Evolutionary conservation across 2,329 filamentous ascomycete species (phyloP), one percentile per base, ranked within the genome.

Genomic region (Curvularia sp.): DNA sequence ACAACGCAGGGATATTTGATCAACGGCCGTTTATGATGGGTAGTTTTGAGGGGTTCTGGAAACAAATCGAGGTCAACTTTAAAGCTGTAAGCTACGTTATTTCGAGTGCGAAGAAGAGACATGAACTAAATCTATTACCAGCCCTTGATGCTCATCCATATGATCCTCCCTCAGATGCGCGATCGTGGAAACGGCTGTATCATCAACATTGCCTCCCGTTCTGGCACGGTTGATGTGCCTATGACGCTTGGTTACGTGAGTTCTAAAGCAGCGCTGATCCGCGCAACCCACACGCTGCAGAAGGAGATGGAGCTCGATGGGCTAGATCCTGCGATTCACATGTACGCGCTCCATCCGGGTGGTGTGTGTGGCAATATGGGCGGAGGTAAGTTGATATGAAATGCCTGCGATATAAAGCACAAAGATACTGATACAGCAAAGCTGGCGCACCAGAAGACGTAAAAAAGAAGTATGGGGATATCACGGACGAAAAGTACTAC

Each of bases 31-130:
- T 68, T 15, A 52, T 74, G 2, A 74, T 74, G 70, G 62, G 65
- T 5, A 64, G 53, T 0, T 71, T 74, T 44, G 57, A 68, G 2
- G 30, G 28, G 0, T 74, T 74, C 50, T 74, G 71, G 71, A 56
- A 64, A 30, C 68, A 72, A 49, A 72, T 74, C 18, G 71, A 74
- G 49, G 71, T 74, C 30, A 74, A 73, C 35, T 73, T 74, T 51
- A 74, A 74, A 59, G 71, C 60, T 5, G 67, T 59, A 49, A 53
- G 44, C 0, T 4, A 7, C 48, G 10, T 2, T 26, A 1, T 12
- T 5, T 4, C 8, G 28, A 8, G 6, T 13, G 30, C 10, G 15
- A 15, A n/a, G 43, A 12, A 20, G 12, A 8, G 0, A 18, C 3
- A 12, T 5, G 0, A 4, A 24, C 43, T 58, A 47, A 58, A 2